Evolutionary conservation across 371 early-diverging fungal genomes (phyloP), one percentile per base, ranked within the genome.

Genomic region (Lichtheimia hyalospora): DNA sequence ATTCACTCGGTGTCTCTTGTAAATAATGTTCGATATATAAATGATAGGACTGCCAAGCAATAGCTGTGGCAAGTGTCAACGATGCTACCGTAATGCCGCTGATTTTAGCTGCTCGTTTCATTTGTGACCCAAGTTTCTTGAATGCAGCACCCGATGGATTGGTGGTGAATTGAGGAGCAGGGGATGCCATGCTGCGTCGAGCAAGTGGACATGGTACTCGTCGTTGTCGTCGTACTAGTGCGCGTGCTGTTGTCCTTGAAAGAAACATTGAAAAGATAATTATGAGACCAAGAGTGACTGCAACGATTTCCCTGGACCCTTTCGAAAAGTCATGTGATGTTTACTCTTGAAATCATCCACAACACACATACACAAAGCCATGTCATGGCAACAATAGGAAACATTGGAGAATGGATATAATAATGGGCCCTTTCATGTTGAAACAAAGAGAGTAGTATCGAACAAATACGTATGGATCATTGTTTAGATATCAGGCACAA

Each of bases 1-100:
- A 58, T 59, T 69, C 75, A 2, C 58, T 44, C 5, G 83, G 81
- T 42, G 83, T 82, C 0, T 74, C 20, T 46, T 74, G 67, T 27
- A 66, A 43, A 25, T 64, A 62, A 23, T 74, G 65, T 56, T 83
- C 83, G 54, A 83, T 77, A 46, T 83, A 83, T 46, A 72, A 57
- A 50, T 83, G 83, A 21, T 71, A 64, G 3, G 75, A 58, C 64
- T 81, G 77, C 76, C 75, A 81, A 16, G 69, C 54, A 39, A 79
- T 24, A 1, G 66, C 67, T 12, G 69, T 54, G 5, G 74, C 60
- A 20, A 73, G 46, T 0, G 67, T 58, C 1, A 75, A 54, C 1
- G 79, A 68, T 14, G 71, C 7, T 2, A 62, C 52, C 4, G 74
- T 74, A 20, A 69, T 64, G n/a, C 66, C 72, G 1, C 69, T 68